Evolutionary conservation across 306 rosid genomes (phyloP), one percentile per base, ranked within the genome.

Genomic region (Sindora glabra): DNA sequence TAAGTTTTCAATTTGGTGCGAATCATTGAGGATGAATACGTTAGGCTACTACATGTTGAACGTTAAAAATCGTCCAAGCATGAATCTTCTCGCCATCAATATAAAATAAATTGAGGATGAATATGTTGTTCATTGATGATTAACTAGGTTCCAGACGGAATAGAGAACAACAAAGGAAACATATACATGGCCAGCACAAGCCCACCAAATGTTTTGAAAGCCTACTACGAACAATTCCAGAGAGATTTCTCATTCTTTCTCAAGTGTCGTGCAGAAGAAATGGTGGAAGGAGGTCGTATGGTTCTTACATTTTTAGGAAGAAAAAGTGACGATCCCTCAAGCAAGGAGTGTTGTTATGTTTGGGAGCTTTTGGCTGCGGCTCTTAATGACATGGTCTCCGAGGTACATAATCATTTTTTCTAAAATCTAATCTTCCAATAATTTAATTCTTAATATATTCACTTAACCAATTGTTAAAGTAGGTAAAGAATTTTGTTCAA

Each of bases 121-220:
- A n/a, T n/a, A n/a, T n/a, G n/a, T n/a, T n/a, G n/a, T n/a, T n/a
- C n/a, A n/a, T n/a, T n/a, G n/a, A n/a, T n/a, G n/a, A 22, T 47
- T 17, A 2, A 13, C 29, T 26, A 76, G 81, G 77, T 76, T 56
- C 81, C 81, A 8, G 49, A 71, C 3, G 64, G 64, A 3, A 6
- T 56, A 63, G 71, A 71, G 67, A 62, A 27, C 40, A 76, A 71
- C 52, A 76, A 76, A 53, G 77, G 71, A 1, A 76, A 76, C 41
- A 76, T 76, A 13, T 71, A 42, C 56, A 41, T 76, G 17, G 41
- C 33, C 12, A 52, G 34, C 0, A 48, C 67, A 12, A 76, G 81
- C 70, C 81, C 77, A 0, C 34, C 52, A 40, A 48, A 55, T 4
- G 77, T 77, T 9, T 2, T 49, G 2, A 48, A 47, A 5, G 79